Conservation (phyloP, 305 asterid species). For the Rubia peregrina region DNA sequence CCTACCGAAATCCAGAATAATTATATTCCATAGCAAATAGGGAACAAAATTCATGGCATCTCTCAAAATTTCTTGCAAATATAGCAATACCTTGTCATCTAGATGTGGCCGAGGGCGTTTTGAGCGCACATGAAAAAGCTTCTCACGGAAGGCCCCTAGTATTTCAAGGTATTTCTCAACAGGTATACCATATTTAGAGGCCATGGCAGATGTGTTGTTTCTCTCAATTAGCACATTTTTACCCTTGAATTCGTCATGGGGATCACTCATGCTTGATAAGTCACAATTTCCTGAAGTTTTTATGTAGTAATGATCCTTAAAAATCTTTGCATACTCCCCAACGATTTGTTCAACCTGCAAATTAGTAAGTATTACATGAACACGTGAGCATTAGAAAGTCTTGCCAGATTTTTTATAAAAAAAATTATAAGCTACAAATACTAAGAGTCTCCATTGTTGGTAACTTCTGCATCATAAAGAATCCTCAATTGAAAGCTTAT, state of each 20-base stretch:
- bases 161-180: slow-evolving; percentile 51
- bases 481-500: not conserved
- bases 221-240: slow-evolving; percentile 81
- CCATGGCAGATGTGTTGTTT: slow-evolving; percentile 51
- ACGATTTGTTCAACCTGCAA: slow-evolving; percentile 55
- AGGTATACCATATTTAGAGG: slow-evolving; percentile 53
- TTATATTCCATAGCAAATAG: slow-evolving; percentile 4
- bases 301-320: slow-evolving; percentile 77
- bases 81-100: slow-evolving; percentile 72
- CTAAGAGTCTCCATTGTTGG: not conserved
- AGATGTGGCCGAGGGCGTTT: slow-evolving; percentile 75
- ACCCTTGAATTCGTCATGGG: slow-evolving; percentile 73
- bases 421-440: not conserved
- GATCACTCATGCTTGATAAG: slow-evolving; percentile 87
- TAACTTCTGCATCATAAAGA: not conserved
- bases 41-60: not conserved
- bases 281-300: slow-evolving; percentile 85
- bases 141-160: slow-evolving; percentile 48
- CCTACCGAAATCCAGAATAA: slow-evolving; percentile 33
- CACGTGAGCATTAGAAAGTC: not conserved
- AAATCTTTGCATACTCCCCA: slow-evolving; percentile 58
- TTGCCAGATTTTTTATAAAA: not conserved
- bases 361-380: not conserved
- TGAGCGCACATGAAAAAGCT: slow-evolving; percentile 53
- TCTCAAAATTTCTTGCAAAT: not conserved